phyloP scores from a whole-genome alignment of 352 stramenopile species.

The Pythium pyrilobum region DNA sequence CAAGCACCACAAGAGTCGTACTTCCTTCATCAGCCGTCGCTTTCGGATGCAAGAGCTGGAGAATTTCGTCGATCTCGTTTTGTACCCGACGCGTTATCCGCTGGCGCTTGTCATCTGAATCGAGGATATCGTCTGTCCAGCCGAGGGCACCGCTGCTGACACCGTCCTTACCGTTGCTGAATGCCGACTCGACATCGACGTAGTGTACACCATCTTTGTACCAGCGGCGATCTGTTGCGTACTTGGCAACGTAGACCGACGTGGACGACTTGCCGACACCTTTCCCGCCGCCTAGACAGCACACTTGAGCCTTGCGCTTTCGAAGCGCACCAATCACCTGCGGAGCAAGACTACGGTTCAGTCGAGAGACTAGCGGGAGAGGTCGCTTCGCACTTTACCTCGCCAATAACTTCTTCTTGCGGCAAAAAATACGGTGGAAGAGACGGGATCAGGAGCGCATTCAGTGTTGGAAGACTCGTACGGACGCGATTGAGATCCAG shows the following conservation, averaged over 20 bases:
- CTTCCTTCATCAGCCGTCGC: background rate
- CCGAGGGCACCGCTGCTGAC: slow-evolving; percentile 3
- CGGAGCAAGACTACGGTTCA: background rate
- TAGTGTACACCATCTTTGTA: slow-evolving; percentile 57
- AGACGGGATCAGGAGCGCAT: slow-evolving; percentile 48
- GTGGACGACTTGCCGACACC: slow-evolving; percentile 62
- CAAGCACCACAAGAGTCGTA: slow-evolving; percentile 40
- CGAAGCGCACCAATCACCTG: slow-evolving; percentile 18
- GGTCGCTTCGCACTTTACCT: slow-evolving; percentile 24
- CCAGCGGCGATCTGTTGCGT: slow-evolving; percentile 27
- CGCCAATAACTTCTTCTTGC: slow-evolving; percentile 34
- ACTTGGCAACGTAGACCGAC: slow-evolving; percentile 49
- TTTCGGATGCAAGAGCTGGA: slow-evolving; percentile 9
- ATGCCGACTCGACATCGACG: slow-evolving; percentile 33
- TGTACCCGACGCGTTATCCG: slow-evolving; percentile 6
- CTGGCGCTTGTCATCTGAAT: slow-evolving; percentile 15
- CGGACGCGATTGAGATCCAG: slow-evolving; percentile 1
- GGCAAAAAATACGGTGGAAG: slow-evolving; percentile 48
- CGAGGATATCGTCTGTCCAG: slow-evolving; percentile 1
- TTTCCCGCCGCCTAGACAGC: slow-evolving; percentile 34
- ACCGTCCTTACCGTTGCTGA: slow-evolving; percentile 2
- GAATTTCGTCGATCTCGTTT: slow-evolving; percentile 7
- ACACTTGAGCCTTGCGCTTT: slow-evolving; percentile 30
- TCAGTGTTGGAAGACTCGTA: slow-evolving; percentile 29
- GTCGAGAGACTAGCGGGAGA: background rate